phyloP scores from a whole-genome alignment of 2,329 filamentous ascomycete genomes.

The Ophiocordyceps camponoti-floridani region DNA sequence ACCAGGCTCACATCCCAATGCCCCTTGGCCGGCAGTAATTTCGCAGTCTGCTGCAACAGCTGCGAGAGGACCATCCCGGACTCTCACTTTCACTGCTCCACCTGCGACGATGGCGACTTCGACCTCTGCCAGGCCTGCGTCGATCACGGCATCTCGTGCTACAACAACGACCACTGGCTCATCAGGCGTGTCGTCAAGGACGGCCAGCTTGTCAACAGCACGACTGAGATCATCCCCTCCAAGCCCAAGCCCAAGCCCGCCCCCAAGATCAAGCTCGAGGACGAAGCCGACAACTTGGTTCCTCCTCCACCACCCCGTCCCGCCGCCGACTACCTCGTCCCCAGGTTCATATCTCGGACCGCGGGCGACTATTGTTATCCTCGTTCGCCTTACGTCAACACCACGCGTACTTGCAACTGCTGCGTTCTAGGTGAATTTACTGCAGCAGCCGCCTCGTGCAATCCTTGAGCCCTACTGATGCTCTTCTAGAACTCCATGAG shows the following conservation, averaged over 20 bases:
- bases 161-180: conserved; percentile 71
- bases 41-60: conserved; percentile 86
- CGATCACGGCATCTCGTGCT: conserved; percentile 57
- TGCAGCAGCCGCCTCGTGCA: neutral
- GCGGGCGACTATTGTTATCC: neutral
- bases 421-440: conserved; percentile 26
- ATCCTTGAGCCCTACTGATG: neutral
- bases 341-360: neutral
- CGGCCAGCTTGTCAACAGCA: conserved; percentile 68
- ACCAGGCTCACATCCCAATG: neutral
- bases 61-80: conserved; percentile 66
- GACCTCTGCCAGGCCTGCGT: conserved; percentile 79
- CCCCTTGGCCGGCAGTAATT: conserved; percentile 16
- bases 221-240: conserved; percentile 60
- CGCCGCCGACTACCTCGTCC: no score
- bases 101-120: conserved; percentile 85
- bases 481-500: conserved; percentile 45
- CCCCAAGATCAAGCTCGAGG: conserved; percentile 6
- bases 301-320: neutral
- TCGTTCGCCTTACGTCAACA: conserved; percentile 7
- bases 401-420: conserved; percentile 51
- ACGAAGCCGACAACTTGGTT: conserved; percentile 2
- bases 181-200: conserved; percentile 75
- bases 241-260: conserved; percentile 26
- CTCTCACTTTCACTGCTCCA: conserved; percentile 84